Evolutionary conservation across 345 rosid species (phyloP), one percentile per base, ranked within the genome.

Genomic region (Melaleuca alternifolia): DNA sequence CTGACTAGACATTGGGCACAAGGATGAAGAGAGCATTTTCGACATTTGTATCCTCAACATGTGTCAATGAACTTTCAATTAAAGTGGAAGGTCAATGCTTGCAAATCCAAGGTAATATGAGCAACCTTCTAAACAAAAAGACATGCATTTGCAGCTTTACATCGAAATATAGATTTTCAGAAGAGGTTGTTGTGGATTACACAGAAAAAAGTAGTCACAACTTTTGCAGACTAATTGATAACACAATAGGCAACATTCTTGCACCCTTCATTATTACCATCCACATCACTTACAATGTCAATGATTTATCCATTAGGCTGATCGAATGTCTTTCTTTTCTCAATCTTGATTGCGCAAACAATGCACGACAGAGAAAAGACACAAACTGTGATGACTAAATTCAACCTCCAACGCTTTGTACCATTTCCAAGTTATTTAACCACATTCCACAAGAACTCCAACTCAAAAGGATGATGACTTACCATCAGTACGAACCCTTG

Each of bases 401-500:
- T 71, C 81, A 37, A 71, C 81, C 79, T 71, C 81, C 33, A 48
- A 71, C 48, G 26, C 48, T 71, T 71, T 37, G 26, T 37, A 71
- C 48, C 48, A 37, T 71, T 71, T 71, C 81, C 37, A 71, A 71
- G 81, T 71, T 37, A 37, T 37, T 18, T 71, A 10, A 37, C 48
- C 2, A 71, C 44, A 48, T 44, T 37, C 26, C 81, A 71, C 81
- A 37, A 37, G 48, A 71, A 21, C 81, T 71, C 48, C 81, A 71
- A 33, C 48, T 71, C 51, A 88, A 54, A 61, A 33, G 15, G 12
- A 84, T 21, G 12, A 84, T 21, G 37, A 61, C 87, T 87, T 89
- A 95, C 99, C 99, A 94, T 97, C 98, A 51, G 94, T 92, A n/a
- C 99, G 96, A 85, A 96, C 92, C 89, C 98, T 92, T 83, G 99